phyloP scores from a whole-genome alignment of 2,329 filamentous ascomycete genomes.

The Penicillium sp. region DNA sequence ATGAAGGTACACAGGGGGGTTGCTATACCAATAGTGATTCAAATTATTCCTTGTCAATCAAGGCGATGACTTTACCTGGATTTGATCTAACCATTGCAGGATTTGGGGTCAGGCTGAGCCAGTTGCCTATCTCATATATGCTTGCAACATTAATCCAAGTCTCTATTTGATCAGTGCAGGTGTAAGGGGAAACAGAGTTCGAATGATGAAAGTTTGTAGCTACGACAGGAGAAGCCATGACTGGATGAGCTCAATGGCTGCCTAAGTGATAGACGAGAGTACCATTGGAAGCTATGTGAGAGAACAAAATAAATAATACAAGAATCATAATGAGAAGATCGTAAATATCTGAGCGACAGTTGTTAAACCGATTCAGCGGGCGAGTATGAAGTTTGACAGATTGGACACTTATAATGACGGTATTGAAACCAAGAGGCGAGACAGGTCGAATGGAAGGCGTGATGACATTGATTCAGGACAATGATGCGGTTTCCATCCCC shows the following conservation, averaged over 20 bases:
- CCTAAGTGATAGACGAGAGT: no score
- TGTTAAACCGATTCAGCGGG: conserved; percentile 5
- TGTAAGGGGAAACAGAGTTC: neutral
- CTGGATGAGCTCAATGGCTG: neutral
- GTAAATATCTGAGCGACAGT: neutral
- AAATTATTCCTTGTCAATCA: neutral
- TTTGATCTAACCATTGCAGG: neutral
- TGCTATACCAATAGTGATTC: neutral
- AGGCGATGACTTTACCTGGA: neutral
- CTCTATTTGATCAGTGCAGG: neutral
- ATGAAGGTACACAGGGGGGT: neutral
- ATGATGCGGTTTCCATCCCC: conserved; percentile 15
- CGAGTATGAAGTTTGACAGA: conserved; percentile 30
- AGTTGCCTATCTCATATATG: neutral
- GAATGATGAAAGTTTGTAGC: neutral
- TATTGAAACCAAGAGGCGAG: conserved; percentile 33
- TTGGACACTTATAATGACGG: conserved; percentile 29
- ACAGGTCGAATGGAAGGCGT: conserved; percentile 31
- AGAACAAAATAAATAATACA: no score
- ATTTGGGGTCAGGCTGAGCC: neutral
- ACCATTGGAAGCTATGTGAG: no score
- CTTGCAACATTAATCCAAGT: neutral
- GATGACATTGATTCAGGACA: conserved; percentile 30
- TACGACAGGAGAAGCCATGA: neutral
- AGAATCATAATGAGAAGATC: no score